Percentiles rank a stretch among this genome's conserved stretches.
Evolutionary conservation across 805 yeast species (phyloP).

Genomic region (Metschnikowia lachancei): DNA sequence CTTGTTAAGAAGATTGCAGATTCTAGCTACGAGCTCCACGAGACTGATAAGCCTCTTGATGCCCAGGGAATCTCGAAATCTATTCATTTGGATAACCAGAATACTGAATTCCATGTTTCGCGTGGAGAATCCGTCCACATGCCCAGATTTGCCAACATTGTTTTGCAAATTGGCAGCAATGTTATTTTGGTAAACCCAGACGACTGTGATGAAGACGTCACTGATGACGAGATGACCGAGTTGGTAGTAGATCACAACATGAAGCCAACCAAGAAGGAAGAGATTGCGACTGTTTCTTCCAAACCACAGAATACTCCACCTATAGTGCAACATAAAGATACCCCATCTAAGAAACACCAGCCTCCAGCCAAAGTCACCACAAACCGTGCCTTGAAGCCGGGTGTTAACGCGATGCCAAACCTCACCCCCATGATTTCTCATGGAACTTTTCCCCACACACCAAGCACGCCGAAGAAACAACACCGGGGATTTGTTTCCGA

Average conservation of each 20-base stretch:
- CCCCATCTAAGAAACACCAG: neutral
- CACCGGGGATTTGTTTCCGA: neutral
- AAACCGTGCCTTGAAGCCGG: neutral
- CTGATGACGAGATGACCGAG: constrained; percentile 41
- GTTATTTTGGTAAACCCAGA: constrained; percentile 49
- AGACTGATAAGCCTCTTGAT: constrained; percentile 23
- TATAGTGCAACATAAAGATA: neutral
- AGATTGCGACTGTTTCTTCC: constrained; percentile 6
- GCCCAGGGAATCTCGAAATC: constrained; percentile 30
- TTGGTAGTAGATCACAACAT: neutral
- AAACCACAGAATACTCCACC: neutral
- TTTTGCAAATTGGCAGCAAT: constrained; percentile 72
- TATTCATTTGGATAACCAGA: constrained; percentile 39
- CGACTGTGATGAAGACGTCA: constrained; percentile 42
- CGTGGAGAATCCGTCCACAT: constrained; percentile 62
- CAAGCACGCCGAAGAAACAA: neutral
- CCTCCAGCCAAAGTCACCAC: neutral
- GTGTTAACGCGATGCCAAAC: constrained; percentile 5
- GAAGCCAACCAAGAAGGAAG: neutral
- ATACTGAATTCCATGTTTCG: constrained; percentile 55
- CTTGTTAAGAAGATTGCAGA: constrained; percentile 26
- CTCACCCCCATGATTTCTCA: constrained; percentile 9
- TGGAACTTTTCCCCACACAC: constrained; percentile 5
- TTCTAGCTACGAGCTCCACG: constrained; percentile 22
- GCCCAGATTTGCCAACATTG: constrained; percentile 60